Evolutionary conservation across 768 basidiomycete species (phyloP), one percentile per base, ranked within the genome.

Genomic region (Lactarius pseudohatsudake): DNA sequence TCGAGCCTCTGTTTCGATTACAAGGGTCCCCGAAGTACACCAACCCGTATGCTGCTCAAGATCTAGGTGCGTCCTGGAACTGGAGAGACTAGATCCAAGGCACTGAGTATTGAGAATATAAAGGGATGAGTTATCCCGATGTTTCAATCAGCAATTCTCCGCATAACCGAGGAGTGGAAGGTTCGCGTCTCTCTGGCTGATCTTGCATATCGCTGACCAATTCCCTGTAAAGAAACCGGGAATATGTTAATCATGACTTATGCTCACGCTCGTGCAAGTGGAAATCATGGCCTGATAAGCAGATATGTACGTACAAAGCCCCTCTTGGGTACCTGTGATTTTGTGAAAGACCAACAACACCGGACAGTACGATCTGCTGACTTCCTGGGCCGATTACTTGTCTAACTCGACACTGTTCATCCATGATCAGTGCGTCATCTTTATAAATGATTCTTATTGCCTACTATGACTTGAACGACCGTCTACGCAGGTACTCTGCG

Each of bases 381-480:
- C 72, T 43, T 68, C 70, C 36, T 78, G 77, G 76, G 74, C 76
- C 8, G 50, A 73, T 15, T 78, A 69, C 69, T 66, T 78, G 16
- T 64, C 69, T 47, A 62, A 64, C 10, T 72, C 82, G 62, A 78
- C 84, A 1, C 76, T 83, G 26, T 81, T 86, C 57, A 86, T 85
- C 1, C 79, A 80, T 16, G 78, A 82, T 69, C 86, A 88, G 73
- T 69, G 74, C 58, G 76, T 71, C 64, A 81, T 83, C 70, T 85
- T 84, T 70, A 79, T 81, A 26, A 82, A 80, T 82, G 30, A 81
- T 82, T 0, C 10, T 11, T 28, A n/a, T 7, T 22, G 13, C 47
- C 50, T 36, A 66, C 50, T 36, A 66, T 28, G 28, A 68, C 16
- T 41, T 59, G 61, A 53, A 53, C 7, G 56, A 30, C 40, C 5